Base-by-base conservation (phyloP, 164 flowering plant species). In the Chimonanthus praecox region DNA sequence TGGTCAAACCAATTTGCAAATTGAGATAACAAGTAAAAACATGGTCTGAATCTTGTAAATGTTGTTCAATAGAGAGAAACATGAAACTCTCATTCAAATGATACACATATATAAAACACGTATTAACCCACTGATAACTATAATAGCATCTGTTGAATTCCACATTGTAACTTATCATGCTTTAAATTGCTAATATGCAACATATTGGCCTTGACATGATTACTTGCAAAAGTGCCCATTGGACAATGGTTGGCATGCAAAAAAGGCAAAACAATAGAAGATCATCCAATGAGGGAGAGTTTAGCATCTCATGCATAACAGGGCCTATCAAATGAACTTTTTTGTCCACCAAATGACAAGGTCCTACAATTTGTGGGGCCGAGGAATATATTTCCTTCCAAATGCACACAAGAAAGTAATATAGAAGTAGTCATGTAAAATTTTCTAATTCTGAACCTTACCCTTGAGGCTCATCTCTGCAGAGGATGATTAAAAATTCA, bases 391-490 rank as follows among this genome's bases (percentile, higher is more conserved):
- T 54, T 54, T 54, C n/a, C 16, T n/a, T 54, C n/a, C n/a, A 54
- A 54, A n/a, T 4, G 33, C 33, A 54, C 16, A 54, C n/a, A 54
- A 65, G n/a, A 48, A 69, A 51, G 21, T 43, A 50, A 33, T 63
- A 13, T 21, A 8, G 3, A 54, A 46, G 6, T 6, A 5, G 58
- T n/a, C 3, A 18, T 64, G 11, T n/a, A 11, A 7, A 21, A 47
- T 5, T 46, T 47, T 7, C 33, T 33, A 33, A 48, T 33, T 5
- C 6, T 49, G 44, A 71, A 67, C n/a, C 84, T 66, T 82, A 91
- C 97, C 94, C 72, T 87, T 90, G 9, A 94, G 85, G 77, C 64
- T 85, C 92, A 89, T 94, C 60, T 76, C 72, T 13, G 84, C 88
- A 80, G 91, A 94, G 70, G 67, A 82, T 43, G 98, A 86, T 66